Percentiles rank a stretch among this genome's conserved stretches.
These are phyloP conservation scores for Pezicula neosporulosa DNA, from an alignment of 2,329 filamentous ascomycete genomes.

Conservation along the genomic window DNA sequence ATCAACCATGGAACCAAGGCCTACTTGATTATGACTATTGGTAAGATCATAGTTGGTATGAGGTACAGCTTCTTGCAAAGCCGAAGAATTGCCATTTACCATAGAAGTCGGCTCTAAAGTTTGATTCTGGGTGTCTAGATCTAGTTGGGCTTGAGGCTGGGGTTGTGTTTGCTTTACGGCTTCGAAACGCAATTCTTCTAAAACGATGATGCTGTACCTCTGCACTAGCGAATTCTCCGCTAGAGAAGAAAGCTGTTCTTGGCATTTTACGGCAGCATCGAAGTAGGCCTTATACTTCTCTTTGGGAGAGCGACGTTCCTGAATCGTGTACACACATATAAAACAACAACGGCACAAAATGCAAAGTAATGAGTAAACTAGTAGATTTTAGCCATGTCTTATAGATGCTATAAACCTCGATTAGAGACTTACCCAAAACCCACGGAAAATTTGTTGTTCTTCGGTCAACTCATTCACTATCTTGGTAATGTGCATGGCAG, in stretches of 20 bases:
- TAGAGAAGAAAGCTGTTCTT: constrained; percentile 34
- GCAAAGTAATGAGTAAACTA: constrained; percentile 39
- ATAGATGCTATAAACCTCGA: neutral
- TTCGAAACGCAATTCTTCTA: constrained; percentile 33
- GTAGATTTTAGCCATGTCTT: neutral
- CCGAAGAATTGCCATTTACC: no score
- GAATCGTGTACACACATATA: constrained; percentile 43
- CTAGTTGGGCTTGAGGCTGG: neutral
- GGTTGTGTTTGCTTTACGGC: constrained; percentile 12
- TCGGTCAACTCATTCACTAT: constrained; percentile 36
- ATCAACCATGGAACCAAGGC: neutral
- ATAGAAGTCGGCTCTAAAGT: neutral
- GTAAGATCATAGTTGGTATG: no score
- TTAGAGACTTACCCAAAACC: constrained; percentile 34
- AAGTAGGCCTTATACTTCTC: constrained; percentile 30
- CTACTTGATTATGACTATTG: no score
- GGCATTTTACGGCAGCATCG: constrained; percentile 35
- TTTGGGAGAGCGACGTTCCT: constrained; percentile 26
- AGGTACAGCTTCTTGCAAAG: no score
- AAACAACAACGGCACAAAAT: constrained; percentile 40
- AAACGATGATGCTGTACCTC: constrained; percentile 38
- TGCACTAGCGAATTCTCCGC: constrained; percentile 35
- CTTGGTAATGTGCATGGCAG: constrained; percentile 34
- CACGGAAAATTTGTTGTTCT: constrained; percentile 32
- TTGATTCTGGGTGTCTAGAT: neutral